A percentile compares a stretch with the other conserved stretches of the same genome.
Conservation (phyloP, 345 rosid species). For the Dipteronia dyeriana region DNA sequence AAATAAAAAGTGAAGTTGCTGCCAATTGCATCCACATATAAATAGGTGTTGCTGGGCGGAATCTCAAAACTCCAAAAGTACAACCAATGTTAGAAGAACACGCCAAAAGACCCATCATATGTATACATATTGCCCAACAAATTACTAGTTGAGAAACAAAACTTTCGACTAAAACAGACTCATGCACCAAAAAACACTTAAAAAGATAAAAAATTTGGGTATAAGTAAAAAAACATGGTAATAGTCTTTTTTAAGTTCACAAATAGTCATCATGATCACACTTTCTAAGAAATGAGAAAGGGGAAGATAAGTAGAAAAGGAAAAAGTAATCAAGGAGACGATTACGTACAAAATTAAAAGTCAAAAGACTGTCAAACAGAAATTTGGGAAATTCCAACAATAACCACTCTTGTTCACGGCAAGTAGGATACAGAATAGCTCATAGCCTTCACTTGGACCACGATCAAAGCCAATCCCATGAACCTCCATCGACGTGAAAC, state of each 20-base stretch:
- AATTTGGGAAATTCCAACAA: slow-evolving; percentile 2
- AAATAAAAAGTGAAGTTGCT: slow-evolving; percentile 10
- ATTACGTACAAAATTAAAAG: background rate
- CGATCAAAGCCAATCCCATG: slow-evolving; percentile 47
- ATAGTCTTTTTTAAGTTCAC: background rate
- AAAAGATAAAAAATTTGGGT: background rate
- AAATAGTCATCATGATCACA: background rate
- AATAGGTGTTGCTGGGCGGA: slow-evolving; percentile 13
- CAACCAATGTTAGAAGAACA: slow-evolving; percentile 22
- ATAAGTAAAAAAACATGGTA: background rate
- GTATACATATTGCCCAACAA: slow-evolving; percentile 5
- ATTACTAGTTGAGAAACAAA: no score
- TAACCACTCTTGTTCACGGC: slow-evolving; percentile 15
- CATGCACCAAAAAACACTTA: no score
- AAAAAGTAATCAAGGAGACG: background rate
- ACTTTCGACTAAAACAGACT: no score
- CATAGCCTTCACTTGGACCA: slow-evolving; percentile 45
- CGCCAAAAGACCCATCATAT: slow-evolving; percentile 15
- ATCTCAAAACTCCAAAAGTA: slow-evolving; percentile 29
- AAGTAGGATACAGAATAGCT: slow-evolving; percentile 58
- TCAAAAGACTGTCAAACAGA: slow-evolving; percentile 2
- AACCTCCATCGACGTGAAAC: slow-evolving; percentile 49
- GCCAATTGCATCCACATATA: slow-evolving; percentile 21
- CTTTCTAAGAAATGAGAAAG: background rate
- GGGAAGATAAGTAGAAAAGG: background rate